These are phyloP conservation scores for Fraxinus floribunda DNA, from an alignment of 305 asterid species.

Conservation along the genomic window DNA sequence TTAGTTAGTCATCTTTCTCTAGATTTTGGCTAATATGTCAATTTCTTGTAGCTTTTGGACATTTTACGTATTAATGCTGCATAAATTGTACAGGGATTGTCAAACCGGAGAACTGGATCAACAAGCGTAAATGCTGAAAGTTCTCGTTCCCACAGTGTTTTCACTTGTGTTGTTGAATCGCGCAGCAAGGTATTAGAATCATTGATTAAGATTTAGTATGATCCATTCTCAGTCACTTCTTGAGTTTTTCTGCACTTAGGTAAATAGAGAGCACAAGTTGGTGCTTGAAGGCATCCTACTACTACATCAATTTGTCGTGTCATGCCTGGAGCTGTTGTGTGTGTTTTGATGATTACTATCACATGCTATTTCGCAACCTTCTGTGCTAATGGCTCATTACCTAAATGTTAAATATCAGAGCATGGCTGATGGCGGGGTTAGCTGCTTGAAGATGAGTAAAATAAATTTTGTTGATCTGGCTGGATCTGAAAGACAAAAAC, in stretches of 20 bases:
- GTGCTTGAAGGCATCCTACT: slow-evolving; percentile 7
- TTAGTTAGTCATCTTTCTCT: not conserved
- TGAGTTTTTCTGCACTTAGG: slow-evolving; percentile 20
- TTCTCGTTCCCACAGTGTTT: slow-evolving; percentile 98
- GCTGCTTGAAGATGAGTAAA: slow-evolving; percentile 78
- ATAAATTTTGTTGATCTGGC: slow-evolving; percentile 98
- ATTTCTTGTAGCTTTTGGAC: slow-evolving; percentile 14
- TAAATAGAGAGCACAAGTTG: not conserved
- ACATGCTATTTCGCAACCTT: slow-evolving; percentile 15
- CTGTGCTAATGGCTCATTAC: slow-evolving; percentile 18
- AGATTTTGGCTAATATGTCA: slow-evolving; percentile 10
- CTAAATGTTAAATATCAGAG: slow-evolving; percentile 49
- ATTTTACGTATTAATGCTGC: slow-evolving; percentile 21
- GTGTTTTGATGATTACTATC: not conserved
- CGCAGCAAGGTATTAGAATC: slow-evolving; percentile 75
- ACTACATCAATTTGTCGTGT: slow-evolving; percentile 1
- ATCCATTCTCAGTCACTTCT: not conserved
- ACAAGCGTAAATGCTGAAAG: slow-evolving; percentile 93
- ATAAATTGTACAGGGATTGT: slow-evolving; percentile 63
- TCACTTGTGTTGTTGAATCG: slow-evolving; percentile 96
- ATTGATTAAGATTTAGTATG: not conserved
- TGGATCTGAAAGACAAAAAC: slow-evolving; percentile 98
- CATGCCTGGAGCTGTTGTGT: not conserved
- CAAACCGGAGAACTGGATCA: slow-evolving; percentile 90
- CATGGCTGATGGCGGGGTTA: slow-evolving; percentile 66